A percentile compares a stretch with the other conserved stretches of the same genome.
These are phyloP conservation scores for Pseudonitzschia pungens DNA, from an alignment of 108 stramenopile genomes.

Conservation along the genomic window DNA sequence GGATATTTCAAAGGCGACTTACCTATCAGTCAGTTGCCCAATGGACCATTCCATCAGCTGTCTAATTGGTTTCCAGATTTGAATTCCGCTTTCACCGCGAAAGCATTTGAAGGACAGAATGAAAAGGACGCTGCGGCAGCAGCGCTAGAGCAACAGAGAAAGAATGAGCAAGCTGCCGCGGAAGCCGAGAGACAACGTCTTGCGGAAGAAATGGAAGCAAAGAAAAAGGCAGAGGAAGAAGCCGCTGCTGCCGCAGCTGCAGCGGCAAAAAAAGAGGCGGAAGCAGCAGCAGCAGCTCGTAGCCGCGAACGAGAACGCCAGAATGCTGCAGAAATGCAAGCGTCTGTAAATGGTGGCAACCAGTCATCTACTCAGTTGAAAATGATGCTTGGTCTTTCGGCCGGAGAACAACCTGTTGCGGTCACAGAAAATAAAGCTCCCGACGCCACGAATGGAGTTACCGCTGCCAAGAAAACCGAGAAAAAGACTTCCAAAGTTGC, in stretches of 20 bases:
- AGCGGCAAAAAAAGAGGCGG: conserved; percentile 17
- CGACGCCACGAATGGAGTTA: conserved; percentile 22
- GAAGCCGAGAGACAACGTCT: conserved; percentile 35
- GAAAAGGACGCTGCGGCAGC: conserved; percentile 13
- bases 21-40: conserved; percentile 76
- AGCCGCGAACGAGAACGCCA: conserved; percentile 25
- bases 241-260: conserved; percentile 26
- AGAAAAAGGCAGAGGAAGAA: conserved; percentile 24
- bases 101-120: conserved; percentile 31
- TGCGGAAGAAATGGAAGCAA: conserved; percentile 11
- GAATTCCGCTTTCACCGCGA: conserved; percentile 54
- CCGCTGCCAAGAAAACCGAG: conserved; percentile 24
- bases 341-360: conserved; percentile 42
- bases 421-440: conserved; percentile 17
- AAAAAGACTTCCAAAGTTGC: conserved; percentile 19
- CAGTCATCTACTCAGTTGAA: conserved; percentile 76
- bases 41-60: conserved; percentile 76
- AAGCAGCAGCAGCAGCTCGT: conserved; percentile 17
- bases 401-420: conserved; percentile 17
- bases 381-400: conserved; percentile 84
- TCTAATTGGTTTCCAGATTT: conserved; percentile 74
- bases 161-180: conserved; percentile 32
- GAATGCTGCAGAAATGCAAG: conserved; percentile 20
- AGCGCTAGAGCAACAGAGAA: conserved; percentile 21
- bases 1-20: conserved; percentile 96